A percentile compares a stretch with the other conserved stretches of the same genome.
These are phyloP conservation scores for Pulicaria dysenterica DNA, from an alignment of 129 eudicot genomes.

Conservation along the genomic window DNA sequence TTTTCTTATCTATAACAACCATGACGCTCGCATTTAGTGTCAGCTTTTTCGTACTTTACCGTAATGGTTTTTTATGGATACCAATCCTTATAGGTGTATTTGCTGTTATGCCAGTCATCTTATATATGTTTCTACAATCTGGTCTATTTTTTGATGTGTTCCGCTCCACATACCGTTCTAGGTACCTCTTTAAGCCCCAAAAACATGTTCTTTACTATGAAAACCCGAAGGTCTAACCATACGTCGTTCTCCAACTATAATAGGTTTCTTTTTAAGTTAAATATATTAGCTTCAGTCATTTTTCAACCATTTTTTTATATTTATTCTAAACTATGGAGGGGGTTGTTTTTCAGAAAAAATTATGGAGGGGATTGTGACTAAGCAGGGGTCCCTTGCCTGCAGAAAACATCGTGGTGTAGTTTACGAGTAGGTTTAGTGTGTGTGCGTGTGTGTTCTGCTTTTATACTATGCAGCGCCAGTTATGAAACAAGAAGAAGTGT, in stretches of 20 bases:
- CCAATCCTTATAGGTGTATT: conserved; percentile 21
- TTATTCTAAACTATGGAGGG: too few species aligned
- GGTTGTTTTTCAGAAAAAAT: too few species aligned
- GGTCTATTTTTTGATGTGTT: conserved; percentile 42
- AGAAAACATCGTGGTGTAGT: conserved; percentile 51
- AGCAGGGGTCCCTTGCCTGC: conserved; percentile 91
- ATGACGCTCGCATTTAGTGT: conserved; percentile 34
- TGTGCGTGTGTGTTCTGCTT: too few species aligned
- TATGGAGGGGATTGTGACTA: too few species aligned
- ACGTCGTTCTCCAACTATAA: neutral
- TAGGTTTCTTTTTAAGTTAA: conserved; percentile 11
- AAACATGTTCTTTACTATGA: conserved; percentile 22
- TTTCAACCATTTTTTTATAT: too few species aligned
- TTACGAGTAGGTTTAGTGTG: too few species aligned
- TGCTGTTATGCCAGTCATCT: conserved; percentile 35
- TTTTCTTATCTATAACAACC: conserved; percentile 36
- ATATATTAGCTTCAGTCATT: conserved; percentile 45
- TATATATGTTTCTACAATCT: conserved; percentile 38
- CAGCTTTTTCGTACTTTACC: conserved; percentile 33
- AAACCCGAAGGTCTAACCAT: conserved; percentile 5
- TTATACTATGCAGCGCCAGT: conserved; percentile 57
- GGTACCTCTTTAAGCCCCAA: conserved; percentile 25
- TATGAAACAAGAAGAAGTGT: conserved; percentile 40
- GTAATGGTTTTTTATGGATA: conserved; percentile 26
- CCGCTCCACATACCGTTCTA: conserved; percentile 38